These are phyloP conservation scores for Candida boleticola DNA, from an alignment of 805 yeast species.

Conservation along the genomic window DNA sequence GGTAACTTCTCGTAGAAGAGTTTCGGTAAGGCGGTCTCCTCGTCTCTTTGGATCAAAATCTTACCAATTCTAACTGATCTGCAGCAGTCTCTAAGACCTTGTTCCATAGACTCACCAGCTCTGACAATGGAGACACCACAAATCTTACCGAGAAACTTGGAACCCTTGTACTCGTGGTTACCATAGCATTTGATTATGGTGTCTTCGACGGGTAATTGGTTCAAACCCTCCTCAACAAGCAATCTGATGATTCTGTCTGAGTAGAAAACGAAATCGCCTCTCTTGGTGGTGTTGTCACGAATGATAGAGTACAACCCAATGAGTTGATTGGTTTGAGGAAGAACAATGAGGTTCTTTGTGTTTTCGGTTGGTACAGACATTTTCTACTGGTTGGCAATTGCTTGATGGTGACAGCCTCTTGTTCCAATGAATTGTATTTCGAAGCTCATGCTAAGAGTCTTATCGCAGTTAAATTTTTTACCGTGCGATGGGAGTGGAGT, in stretches of 20 bases:
- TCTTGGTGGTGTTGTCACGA: slow-evolving; percentile 72
- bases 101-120: slow-evolving; percentile 99
- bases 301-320: slow-evolving; percentile 86
- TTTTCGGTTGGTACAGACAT: slow-evolving; percentile 20
- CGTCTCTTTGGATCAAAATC: slow-evolving; percentile 95
- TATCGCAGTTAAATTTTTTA: too few species aligned
- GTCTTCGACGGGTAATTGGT: slow-evolving; percentile 85
- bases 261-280: slow-evolving; percentile 94
- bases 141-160: slow-evolving; percentile 82
- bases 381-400: slow-evolving; percentile 3
- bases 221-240: slow-evolving; percentile 92
- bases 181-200: slow-evolving; percentile 72
- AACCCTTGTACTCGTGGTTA: slow-evolving; percentile 69
- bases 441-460: background rate
- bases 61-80: slow-evolving; percentile 95
- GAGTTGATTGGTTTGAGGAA: slow-evolving; percentile 89
- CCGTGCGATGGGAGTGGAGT: too few species aligned
- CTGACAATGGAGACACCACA: slow-evolving; percentile 98
- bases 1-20: slow-evolving; percentile 93
- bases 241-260: slow-evolving; percentile 92
- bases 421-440: background rate
- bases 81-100: slow-evolving; percentile 96
- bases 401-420: too few species aligned
- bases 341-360: slow-evolving; percentile 56
- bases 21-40: slow-evolving; percentile 93